Evolutionary conservation across 768 basidiomycete species (phyloP).

Genomic region (Boletellus ananas): DNA sequence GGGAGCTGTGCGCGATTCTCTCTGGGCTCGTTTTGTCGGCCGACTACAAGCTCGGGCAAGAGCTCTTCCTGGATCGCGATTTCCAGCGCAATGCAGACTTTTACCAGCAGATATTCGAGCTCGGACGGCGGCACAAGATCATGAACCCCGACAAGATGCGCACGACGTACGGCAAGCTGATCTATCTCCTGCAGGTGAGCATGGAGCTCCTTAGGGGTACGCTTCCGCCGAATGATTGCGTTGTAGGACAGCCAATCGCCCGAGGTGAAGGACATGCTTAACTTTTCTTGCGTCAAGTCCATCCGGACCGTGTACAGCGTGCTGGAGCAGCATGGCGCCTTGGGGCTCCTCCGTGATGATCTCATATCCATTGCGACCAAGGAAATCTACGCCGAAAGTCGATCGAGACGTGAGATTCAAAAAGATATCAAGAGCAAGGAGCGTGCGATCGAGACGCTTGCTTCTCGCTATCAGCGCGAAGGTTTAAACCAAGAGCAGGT

Average conservation of each 20-base stretch:
- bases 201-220: not conserved
- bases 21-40: slow-evolving; percentile 78
- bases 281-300: slow-evolving; percentile 73
- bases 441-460: slow-evolving; percentile 75
- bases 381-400: slow-evolving; percentile 73
- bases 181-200: slow-evolving; percentile 75
- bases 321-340: slow-evolving; percentile 59
- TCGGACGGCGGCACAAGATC: slow-evolving; percentile 82
- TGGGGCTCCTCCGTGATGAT: slow-evolving; percentile 73
- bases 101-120: slow-evolving; percentile 76
- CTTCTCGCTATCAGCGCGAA: slow-evolving; percentile 55
- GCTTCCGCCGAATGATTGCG: not conserved
- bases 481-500: slow-evolving; percentile 63
- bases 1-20: slow-evolving; percentile 84
- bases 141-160: slow-evolving; percentile 94
- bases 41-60: slow-evolving; percentile 87
- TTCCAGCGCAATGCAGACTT: slow-evolving; percentile 78
- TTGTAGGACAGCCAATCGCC: slow-evolving; percentile 77
- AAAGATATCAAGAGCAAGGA: slow-evolving; percentile 83
- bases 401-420: slow-evolving; percentile 74
- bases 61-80: slow-evolving; percentile 77
- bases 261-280: slow-evolving; percentile 76
- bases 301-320: slow-evolving; percentile 72
- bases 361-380: slow-evolving; percentile 73
- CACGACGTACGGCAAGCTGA: slow-evolving; percentile 81